These are phyloP conservation scores for Oligophagozyma castellii DNA, from an alignment of 1,139 yeast genomes.

Conservation along the genomic window DNA sequence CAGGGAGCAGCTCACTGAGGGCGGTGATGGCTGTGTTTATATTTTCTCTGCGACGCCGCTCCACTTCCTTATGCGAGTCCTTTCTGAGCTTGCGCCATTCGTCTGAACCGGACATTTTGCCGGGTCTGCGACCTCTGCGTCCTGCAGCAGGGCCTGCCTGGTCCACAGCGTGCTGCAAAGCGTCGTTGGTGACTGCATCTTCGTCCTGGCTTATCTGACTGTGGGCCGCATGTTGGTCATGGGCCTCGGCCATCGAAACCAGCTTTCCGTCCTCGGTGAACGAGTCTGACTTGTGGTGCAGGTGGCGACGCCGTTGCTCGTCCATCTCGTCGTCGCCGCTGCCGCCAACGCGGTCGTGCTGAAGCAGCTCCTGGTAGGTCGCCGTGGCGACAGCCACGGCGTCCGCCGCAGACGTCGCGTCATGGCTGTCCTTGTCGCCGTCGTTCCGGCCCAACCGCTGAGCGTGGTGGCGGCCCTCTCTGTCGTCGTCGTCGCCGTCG, in stretches of 20 bases:
- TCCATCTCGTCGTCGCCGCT: slow-evolving; percentile 2
- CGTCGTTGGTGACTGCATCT: slow-evolving; percentile 3
- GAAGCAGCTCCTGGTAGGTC: slow-evolving; percentile 10
- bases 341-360: slow-evolving; percentile 5
- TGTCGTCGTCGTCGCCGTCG: slow-evolving; percentile 29
- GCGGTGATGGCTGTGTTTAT: slow-evolving; percentile 83
- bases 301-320: slow-evolving; percentile 1
- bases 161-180: slow-evolving; percentile 4
- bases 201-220: slow-evolving; percentile 10
- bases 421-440: slow-evolving; percentile 7
- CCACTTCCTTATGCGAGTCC: slow-evolving; percentile 94
- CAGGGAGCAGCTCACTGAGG: slow-evolving; percentile 66
- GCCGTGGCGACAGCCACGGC: slow-evolving; percentile 16
- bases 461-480: too few species aligned
- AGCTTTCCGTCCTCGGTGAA: slow-evolving; percentile 27
- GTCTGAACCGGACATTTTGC: slow-evolving; percentile 51
- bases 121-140: slow-evolving; percentile 21
- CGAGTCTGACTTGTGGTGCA: slow-evolving; percentile 19
- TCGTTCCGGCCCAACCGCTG: slow-evolving; percentile 16
- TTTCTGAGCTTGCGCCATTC: slow-evolving; percentile 83
- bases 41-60: slow-evolving; percentile 86
- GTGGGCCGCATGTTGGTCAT: slow-evolving; percentile 7
- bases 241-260: slow-evolving; percentile 5
- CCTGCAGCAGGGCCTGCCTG: slow-evolving; percentile 1
- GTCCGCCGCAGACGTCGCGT: slow-evolving; percentile 3